Conservation (phyloP, 306 rosid species). For the Quercus bicolor region DNA sequence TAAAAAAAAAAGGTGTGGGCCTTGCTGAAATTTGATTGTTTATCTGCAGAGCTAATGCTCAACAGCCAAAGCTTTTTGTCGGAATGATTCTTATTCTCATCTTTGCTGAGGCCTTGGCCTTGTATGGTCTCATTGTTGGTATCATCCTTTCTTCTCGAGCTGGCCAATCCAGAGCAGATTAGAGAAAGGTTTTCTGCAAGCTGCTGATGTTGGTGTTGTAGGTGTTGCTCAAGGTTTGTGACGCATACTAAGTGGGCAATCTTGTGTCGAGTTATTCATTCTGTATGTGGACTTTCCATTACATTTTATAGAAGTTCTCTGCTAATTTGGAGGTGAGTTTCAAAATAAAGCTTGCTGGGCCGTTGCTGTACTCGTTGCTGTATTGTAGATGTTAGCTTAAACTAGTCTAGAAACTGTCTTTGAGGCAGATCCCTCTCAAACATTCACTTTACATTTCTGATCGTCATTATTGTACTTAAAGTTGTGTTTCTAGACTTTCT, state of each 20-base stretch:
- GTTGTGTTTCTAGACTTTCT: background rate
- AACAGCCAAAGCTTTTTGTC: constrained; percentile 66
- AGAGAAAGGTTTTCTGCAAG: constrained; percentile 6
- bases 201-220: constrained; percentile 6
- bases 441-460: background rate
- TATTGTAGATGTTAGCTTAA: constrained; percentile 12
- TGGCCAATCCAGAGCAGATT: constrained; percentile 77
- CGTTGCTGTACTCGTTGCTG: background rate
- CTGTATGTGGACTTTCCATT: constrained; percentile 8
- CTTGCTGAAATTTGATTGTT: background rate
- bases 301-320: constrained; percentile 1
- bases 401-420: constrained; percentile 17
- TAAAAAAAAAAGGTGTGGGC: background rate
- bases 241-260: background rate
- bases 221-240: constrained; percentile 8
- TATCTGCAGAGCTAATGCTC: constrained; percentile 56
- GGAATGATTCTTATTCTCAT: constrained; percentile 77
- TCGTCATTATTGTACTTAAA: background rate
- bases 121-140: constrained; percentile 77
- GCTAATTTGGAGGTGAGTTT: background rate
- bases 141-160: constrained; percentile 77
- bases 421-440: background rate
- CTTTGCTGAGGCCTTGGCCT: constrained; percentile 72
- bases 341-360: constrained; percentile 44
- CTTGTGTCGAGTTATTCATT: constrained; percentile 16